Evolutionary conservation across 306 rosid genomes (phyloP).

Genomic region (Glycine soja): DNA sequence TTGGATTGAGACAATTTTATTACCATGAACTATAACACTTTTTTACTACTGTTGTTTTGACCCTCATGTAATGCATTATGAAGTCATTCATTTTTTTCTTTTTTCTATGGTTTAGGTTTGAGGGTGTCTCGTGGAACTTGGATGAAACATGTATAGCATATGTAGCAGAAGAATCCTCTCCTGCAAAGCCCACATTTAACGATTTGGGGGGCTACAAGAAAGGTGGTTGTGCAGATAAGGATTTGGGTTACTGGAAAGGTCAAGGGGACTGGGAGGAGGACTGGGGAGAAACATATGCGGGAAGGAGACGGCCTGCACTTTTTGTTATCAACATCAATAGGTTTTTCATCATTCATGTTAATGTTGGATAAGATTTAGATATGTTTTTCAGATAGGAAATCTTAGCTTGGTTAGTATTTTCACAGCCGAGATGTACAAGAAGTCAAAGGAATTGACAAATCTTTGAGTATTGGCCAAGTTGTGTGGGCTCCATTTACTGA

Average conservation of each 20-base stretch:
- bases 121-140: conserved; percentile 85
- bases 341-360: conserved; percentile 47
- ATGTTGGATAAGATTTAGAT: conserved; percentile 37
- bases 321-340: conserved; percentile 68
- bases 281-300: conserved; percentile 92
- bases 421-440: conserved; percentile 74
- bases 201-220: conserved; percentile 61
- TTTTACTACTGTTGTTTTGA: background rate
- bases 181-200: conserved; percentile 71
- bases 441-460: conserved; percentile 70
- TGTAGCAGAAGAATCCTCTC: conserved; percentile 82
- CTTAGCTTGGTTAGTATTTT: conserved; percentile 37
- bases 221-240: conserved; percentile 58
- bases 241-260: conserved; percentile 75
- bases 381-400: background rate
- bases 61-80: background rate
- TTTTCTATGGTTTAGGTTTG: conserved; percentile 65
- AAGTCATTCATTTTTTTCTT: conserved; percentile 19
- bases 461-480: conserved; percentile 89
- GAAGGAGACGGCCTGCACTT: conserved; percentile 82
- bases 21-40: no score
- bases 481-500: conserved; percentile 74
- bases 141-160: conserved; percentile 77
- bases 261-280: conserved; percentile 86
- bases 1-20: no score